These are phyloP conservation scores for Sesbania bispinosa DNA, from an alignment of 306 rosid species.

Conservation along the genomic window DNA sequence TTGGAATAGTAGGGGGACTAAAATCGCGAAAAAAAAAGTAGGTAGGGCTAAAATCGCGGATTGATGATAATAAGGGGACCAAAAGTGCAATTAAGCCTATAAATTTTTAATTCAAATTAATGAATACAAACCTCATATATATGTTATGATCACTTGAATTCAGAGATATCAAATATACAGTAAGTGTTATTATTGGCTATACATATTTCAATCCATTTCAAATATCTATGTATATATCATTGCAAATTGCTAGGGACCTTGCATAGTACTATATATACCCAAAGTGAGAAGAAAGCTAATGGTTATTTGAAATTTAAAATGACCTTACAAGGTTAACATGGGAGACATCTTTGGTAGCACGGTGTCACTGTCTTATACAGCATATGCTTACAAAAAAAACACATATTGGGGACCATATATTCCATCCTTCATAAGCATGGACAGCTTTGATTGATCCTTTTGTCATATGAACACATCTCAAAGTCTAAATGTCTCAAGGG, in stretches of 20 bases:
- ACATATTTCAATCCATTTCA: not conserved
- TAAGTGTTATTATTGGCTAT: not conserved
- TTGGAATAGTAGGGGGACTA: too few relatives aligned
- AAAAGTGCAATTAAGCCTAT: too few relatives aligned
- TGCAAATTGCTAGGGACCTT: not conserved
- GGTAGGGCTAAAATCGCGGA: too few relatives aligned
- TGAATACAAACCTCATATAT: too few relatives aligned
- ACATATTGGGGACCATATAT: slow-evolving; percentile 36
- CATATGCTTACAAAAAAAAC: slow-evolving; percentile 24
- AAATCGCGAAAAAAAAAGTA: too few relatives aligned
- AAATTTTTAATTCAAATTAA: too few relatives aligned
- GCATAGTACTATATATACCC: not conserved
- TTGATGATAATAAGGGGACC: too few relatives aligned
- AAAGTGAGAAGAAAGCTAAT: not conserved
- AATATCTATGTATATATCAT: not conserved
- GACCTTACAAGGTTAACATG: slow-evolving; percentile 11
- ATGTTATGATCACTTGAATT: too few relatives aligned
- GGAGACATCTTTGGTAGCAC: not conserved
- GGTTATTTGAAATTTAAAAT: not conserved
- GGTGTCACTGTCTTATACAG: slow-evolving; percentile 27
- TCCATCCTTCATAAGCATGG: slow-evolving; percentile 26
- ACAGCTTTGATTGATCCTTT: not conserved
- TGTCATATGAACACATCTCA: slow-evolving; percentile 7
- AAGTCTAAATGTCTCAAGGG: too few relatives aligned
- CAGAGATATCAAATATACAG: not conserved